Base-by-base conservation (phyloP, 805 yeast species). In the Saccharomycopsis sp. region DNA sequence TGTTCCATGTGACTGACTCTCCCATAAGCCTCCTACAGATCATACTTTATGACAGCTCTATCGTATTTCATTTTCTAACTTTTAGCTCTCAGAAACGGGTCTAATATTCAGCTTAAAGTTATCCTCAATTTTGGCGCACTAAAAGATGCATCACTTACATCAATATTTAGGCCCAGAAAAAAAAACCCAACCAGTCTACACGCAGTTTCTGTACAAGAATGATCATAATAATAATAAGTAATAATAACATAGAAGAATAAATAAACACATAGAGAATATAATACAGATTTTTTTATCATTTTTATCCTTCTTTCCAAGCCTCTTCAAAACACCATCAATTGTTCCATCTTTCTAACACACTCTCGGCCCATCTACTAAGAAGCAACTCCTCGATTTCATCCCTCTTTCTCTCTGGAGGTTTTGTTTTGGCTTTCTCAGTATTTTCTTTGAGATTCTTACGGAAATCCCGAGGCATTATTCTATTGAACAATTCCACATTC, bases 291-390 rank as follows among this genome's bases (percentile, higher is more conserved):
- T 12, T 29, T 29, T 12, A 5, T 12, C 37, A 12, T 29, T 29
- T 29, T 29, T 29, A 29, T 29, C 37, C 37, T 12, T 29, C 37
- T 7, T 29, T 29, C 37, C 37, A 5, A 29, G 37, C 37, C 37
- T 12, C 37, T 29, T 29, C 12, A 7, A 5, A 29, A 12, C 12
- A 5, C 5, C 12, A 54, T 50, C 18, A 52, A 54, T 47, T n/a
- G 18, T 53, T 56, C 62, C 61, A 63, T 18, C 59, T 47, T 29
- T 63, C 65, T 16, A 71, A 52, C 63, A 71, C 66, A 2, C 70
- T 68, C 54, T 73, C 81, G 1, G 80, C 76, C 84, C 84, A 79
- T 61, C 82, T 68, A 24, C 76, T 75, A 53, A 79, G 59, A 47
- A 79, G 62, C 18, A 79, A 62, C 61, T 78, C 79, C 62, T 79